phyloP scores from a whole-genome alignment of 2,329 filamentous ascomycete genomes.

The Tolypocladium tundrense region DNA sequence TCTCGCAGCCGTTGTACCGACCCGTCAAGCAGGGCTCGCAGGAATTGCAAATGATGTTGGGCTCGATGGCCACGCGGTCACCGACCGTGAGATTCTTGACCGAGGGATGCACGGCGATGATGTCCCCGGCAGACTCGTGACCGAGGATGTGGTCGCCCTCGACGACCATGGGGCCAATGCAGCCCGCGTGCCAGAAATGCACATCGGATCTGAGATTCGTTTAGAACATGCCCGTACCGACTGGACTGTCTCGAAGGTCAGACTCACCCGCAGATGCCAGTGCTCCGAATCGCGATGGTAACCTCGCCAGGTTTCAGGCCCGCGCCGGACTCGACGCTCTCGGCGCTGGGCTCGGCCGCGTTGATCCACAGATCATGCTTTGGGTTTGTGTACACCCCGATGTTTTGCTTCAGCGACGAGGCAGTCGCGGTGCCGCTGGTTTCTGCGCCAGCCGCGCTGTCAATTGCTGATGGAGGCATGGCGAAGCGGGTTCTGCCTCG shows the following conservation, averaged over 20 bases:
- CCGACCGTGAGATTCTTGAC: slow-evolving; percentile 71
- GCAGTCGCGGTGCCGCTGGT: slow-evolving; percentile 12
- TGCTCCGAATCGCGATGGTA: slow-evolving; percentile 81
- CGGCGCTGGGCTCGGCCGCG: slow-evolving; percentile 63
- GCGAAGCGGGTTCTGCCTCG: neutral
- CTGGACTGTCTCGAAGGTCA: neutral
- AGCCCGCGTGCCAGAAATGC: slow-evolving; percentile 94
- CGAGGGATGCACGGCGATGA: slow-evolving; percentile 72
- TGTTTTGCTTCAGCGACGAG: slow-evolving; percentile 63
- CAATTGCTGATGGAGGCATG: slow-evolving; percentile 7
- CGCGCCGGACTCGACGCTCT: slow-evolving; percentile 59
- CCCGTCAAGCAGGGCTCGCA: slow-evolving; percentile 89
- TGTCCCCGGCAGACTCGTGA: slow-evolving; percentile 80
- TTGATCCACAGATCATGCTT: slow-evolving; percentile 84
- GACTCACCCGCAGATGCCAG: slow-evolving; percentile 82
- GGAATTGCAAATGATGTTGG: slow-evolving; percentile 81
- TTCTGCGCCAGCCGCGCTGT: slow-evolving; percentile 1
- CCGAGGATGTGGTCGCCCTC: slow-evolving; percentile 81
- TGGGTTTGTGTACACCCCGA: slow-evolving; percentile 93
- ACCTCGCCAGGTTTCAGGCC: slow-evolving; percentile 73
- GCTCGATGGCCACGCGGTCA: slow-evolving; percentile 88
- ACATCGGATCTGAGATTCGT: slow-evolving; percentile 61
- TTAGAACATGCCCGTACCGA: slow-evolving; percentile 7
- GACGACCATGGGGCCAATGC: slow-evolving; percentile 95
- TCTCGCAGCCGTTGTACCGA: slow-evolving; percentile 89